Percentiles rank a stretch among this genome's conserved stretches.
phyloP scores from a whole-genome alignment of 306 rosid genomes.

The Elaeagnus macrophylla region DNA sequence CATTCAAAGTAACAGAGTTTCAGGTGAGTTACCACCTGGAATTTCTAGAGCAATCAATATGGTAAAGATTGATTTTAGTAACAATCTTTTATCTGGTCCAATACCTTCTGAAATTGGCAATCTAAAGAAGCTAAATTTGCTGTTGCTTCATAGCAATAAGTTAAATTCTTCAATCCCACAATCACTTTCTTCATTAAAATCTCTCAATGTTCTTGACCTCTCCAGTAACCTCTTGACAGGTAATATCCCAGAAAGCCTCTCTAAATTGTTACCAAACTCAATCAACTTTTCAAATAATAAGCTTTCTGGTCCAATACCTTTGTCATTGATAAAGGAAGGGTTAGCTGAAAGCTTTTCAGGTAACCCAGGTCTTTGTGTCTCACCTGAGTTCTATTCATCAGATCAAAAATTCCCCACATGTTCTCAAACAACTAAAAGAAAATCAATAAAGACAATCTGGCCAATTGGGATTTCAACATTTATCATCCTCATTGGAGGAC shows the following conservation, averaged over 20 bases:
- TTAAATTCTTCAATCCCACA: slow-evolving; percentile 64
- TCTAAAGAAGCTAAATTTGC: slow-evolving; percentile 55
- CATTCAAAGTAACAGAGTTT: slow-evolving; percentile 62
- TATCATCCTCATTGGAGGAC: slow-evolving; percentile 53
- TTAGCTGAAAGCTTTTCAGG: slow-evolving; percentile 80
- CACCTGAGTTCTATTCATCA: slow-evolving; percentile 37
- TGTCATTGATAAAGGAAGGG: slow-evolving; percentile 61
- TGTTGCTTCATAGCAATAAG: slow-evolving; percentile 71
- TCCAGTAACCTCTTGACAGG: slow-evolving; percentile 76
- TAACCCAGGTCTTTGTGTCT: slow-evolving; percentile 72
- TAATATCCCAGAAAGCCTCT: slow-evolving; percentile 72
- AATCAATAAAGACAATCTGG: slow-evolving; percentile 64
- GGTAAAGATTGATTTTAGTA: slow-evolving; percentile 83
- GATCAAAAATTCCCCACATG: slow-evolving; percentile 50
- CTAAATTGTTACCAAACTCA: slow-evolving; percentile 62
- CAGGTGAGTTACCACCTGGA: slow-evolving; percentile 66
- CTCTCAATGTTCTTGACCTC: slow-evolving; percentile 88
- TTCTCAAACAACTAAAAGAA: slow-evolving; percentile 26
- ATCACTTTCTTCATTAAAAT: slow-evolving; percentile 52
- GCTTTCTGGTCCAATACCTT: slow-evolving; percentile 85
- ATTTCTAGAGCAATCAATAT: slow-evolving; percentile 52
- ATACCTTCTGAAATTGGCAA: slow-evolving; percentile 77
- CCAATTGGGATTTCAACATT: slow-evolving; percentile 50
- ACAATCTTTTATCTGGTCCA: slow-evolving; percentile 64
- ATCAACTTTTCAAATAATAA: slow-evolving; percentile 75